Evolutionary conservation across 768 basidiomycete genomes (phyloP).

Genomic region (Termitomyces sp.): DNA sequence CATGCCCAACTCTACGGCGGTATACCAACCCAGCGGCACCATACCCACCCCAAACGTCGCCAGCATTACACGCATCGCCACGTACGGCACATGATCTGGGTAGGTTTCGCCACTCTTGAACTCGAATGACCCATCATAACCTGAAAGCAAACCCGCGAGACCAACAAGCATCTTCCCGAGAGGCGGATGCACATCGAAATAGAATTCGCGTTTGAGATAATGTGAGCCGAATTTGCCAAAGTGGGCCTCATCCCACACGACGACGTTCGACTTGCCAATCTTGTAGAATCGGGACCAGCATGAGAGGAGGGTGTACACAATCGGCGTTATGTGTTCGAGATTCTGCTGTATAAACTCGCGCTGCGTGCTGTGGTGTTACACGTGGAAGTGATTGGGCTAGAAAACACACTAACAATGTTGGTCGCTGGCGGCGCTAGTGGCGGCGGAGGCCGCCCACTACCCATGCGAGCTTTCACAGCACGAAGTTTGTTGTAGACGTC

Average conservation of each 20-base stretch:
- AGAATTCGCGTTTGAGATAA: conserved; percentile 98
- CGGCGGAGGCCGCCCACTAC: conserved; percentile 59
- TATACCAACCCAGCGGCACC: conserved; percentile 97
- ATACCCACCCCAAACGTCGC: conserved; percentile 92
- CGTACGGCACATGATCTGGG: conserved; percentile 81
- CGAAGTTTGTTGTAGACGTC: conserved; percentile 47
- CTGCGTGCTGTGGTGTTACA: conserved; percentile 32
- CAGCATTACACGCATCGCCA: conserved; percentile 92
- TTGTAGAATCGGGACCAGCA: conserved; percentile 94
- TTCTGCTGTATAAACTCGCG: conserved; percentile 78
- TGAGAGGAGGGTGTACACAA: conserved; percentile 86
- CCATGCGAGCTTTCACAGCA: conserved; percentile 32
- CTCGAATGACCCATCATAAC: conserved; percentile 89
- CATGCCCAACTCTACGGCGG: conserved; percentile 91
- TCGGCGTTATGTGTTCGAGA: conserved; percentile 69
- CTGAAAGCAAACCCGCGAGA: conserved; percentile 83
- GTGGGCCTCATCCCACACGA: conserved; percentile 99
- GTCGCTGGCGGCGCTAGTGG: conserved; percentile 62
- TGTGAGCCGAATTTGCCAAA: conserved; percentile 99
- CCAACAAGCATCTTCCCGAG: conserved; percentile 99
- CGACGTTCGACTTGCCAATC: conserved; percentile 80
- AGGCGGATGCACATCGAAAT: conserved; percentile 98
- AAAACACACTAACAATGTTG: conserved; percentile 43
- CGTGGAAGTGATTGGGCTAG: conserved; percentile 12
- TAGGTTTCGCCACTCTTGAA: conserved; percentile 91